Percentiles rank a stretch among this genome's conserved stretches.
phyloP scores from a whole-genome alignment of 75 land plant genomes.

The Picea glauca region DNA sequence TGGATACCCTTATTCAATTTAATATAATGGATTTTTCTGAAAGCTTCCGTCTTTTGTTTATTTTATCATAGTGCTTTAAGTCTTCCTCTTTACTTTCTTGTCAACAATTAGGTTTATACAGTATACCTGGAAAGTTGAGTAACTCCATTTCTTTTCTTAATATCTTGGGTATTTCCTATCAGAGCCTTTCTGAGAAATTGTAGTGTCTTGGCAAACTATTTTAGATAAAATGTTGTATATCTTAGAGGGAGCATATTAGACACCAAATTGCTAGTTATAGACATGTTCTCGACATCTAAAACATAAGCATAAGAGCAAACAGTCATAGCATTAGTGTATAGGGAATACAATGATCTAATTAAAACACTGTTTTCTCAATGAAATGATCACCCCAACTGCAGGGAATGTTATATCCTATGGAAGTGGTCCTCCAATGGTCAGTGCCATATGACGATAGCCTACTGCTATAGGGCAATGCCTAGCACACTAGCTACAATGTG shows the following conservation, averaged over 20 bases:
- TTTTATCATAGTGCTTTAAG: neutral
- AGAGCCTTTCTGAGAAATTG: neutral
- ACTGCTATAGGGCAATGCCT: no score
- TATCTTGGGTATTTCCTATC: neutral
- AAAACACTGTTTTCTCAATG: no score
- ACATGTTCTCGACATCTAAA: no score
- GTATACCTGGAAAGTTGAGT: neutral
- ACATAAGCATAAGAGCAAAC: no score
- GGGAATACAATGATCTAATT: no score
- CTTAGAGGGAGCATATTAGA: neutral
- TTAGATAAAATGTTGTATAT: neutral
- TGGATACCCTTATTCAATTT: neutral
- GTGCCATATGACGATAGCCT: no score
- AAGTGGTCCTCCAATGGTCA: no score
- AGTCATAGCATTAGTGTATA: no score
- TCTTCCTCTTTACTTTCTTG: neutral
- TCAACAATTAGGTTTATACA: neutral
- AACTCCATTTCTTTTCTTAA: neutral
- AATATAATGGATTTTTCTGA: conserved; percentile 1
- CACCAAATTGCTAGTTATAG: no score
- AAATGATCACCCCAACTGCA: no score
- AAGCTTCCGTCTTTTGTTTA: neutral
- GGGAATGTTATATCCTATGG: no score
- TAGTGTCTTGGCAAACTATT: neutral
- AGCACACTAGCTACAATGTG: no score